Conservation (phyloP, 192 early-diverging fungal genomes). For the Spizellomyces punctatus region DNA sequence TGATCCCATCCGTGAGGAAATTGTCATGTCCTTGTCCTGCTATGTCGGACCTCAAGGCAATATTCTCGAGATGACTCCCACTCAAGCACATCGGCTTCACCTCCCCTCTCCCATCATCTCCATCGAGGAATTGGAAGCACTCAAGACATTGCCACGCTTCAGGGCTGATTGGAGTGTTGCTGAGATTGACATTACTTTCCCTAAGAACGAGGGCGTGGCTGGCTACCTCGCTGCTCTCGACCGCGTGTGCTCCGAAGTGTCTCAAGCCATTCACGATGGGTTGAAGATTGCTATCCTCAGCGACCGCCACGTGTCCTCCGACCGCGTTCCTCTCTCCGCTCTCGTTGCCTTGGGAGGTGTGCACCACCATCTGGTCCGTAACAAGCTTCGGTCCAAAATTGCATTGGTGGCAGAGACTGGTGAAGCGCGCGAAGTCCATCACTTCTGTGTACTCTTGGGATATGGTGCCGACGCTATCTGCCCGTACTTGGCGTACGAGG, state of each 20-base stretch:
- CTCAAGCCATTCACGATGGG: constrained; percentile 76
- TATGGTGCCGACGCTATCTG: constrained; percentile 95
- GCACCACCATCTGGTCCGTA: constrained; percentile 89
- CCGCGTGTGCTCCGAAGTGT: constrained; percentile 83
- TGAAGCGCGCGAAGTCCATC: constrained; percentile 95
- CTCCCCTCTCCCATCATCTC: constrained; percentile 89
- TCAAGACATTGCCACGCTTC: constrained; percentile 69
- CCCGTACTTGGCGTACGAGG: constrained; percentile 90
- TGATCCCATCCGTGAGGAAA: constrained; percentile 97
- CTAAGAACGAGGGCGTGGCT: constrained; percentile 67
- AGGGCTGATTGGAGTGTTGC: constrained; percentile 77
- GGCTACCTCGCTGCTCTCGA: constrained; percentile 84
- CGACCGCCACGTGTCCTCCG: constrained; percentile 64
- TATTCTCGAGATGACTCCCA: constrained; percentile 79
- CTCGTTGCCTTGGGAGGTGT: constrained; percentile 89
- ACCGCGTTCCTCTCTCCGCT: constrained; percentile 81
- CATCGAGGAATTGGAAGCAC: constrained; percentile 75
- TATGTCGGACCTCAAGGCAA: constrained; percentile 95
- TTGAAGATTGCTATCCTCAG: constrained; percentile 84
- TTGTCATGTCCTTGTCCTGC: constrained; percentile 96
- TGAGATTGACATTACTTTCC: constrained; percentile 87
- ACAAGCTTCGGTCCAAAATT: constrained; percentile 85
- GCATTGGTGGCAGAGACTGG: constrained; percentile 88
- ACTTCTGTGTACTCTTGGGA: constrained; percentile 92
- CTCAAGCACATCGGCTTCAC: constrained; percentile 77